Percentiles rank a stretch among this genome's conserved stretches.
Conservation (phyloP, 495 filamentous ascomycete genomes). For the Evansstolkia leycettana region DNA sequence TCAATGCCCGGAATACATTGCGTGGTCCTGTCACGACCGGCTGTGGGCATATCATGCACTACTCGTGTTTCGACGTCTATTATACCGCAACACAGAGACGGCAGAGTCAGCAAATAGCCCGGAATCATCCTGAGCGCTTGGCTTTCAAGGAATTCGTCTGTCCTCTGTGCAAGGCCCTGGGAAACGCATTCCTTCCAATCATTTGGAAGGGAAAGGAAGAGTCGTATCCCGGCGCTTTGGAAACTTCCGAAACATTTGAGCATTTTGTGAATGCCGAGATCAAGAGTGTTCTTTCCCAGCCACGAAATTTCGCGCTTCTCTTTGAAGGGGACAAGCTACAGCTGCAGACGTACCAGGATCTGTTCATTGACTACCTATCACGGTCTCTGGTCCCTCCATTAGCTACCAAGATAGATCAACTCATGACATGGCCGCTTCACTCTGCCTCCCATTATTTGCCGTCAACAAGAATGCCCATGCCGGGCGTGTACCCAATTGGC, state of each 20-base stretch:
- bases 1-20: conserved; percentile 50
- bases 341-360: conserved; percentile 34
- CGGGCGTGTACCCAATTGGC: conserved; percentile 28
- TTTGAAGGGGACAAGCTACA: conserved; percentile 28
- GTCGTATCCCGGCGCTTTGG: conserved; percentile 55
- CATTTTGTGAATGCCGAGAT: conserved; percentile 33
- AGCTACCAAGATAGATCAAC: conserved; percentile 42
- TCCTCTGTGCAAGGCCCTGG: conserved; percentile 94
- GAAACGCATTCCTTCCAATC: conserved; percentile 90
- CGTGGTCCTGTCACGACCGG: conserved; percentile 80
- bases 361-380: conserved; percentile 52
- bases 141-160: conserved; percentile 81
- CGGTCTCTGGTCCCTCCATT: conserved; percentile 49
- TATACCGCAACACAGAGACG: conserved; percentile 67
- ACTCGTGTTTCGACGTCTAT: conserved; percentile 86
- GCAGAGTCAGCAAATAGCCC: conserved; percentile 82
- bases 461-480: conserved; percentile 30
- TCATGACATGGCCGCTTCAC: conserved; percentile 20
- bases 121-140: conserved; percentile 76
- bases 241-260: conserved; percentile 45
- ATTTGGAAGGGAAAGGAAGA: conserved; percentile 91
- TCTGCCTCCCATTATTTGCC: conserved; percentile 17
- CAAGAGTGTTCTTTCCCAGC: conserved; percentile 19
- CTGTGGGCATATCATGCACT: conserved; percentile 99
- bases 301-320: conserved; percentile 23